Evolutionary conservation across 164 flowering plant species (phyloP).

Genomic region (Vitis vinifera): ASM3070453v1 NC_081822.1:10644001-10644500

Average conservation of each 20-base stretch:
- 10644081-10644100: not conserved
- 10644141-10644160: no score
- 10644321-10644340: constrained; percentile 16
- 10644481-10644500: not conserved
- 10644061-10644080: constrained; percentile 51
- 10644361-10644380: not conserved
- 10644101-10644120: not conserved
- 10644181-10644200: constrained; percentile 55
- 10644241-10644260: constrained; percentile 30
- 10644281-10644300: constrained; percentile 91
- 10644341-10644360: no score
- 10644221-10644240: constrained; percentile 88
- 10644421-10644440: not conserved
- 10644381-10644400: not conserved
- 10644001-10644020: constrained; percentile 87
- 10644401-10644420: not conserved
- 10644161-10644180: not conserved
- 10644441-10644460: not conserved
- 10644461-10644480: not conserved
- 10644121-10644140: no score
- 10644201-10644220: constrained; percentile 98
- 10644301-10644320: constrained; percentile 92
- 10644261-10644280: constrained; percentile 62
- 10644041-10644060: constrained; percentile 88
- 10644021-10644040: constrained; percentile 94